Evolutionary conservation across 2,329 filamentous ascomycete genomes (phyloP), one percentile per base, ranked within the genome.

Genomic region (Podosphaera leucotricha): DNA sequence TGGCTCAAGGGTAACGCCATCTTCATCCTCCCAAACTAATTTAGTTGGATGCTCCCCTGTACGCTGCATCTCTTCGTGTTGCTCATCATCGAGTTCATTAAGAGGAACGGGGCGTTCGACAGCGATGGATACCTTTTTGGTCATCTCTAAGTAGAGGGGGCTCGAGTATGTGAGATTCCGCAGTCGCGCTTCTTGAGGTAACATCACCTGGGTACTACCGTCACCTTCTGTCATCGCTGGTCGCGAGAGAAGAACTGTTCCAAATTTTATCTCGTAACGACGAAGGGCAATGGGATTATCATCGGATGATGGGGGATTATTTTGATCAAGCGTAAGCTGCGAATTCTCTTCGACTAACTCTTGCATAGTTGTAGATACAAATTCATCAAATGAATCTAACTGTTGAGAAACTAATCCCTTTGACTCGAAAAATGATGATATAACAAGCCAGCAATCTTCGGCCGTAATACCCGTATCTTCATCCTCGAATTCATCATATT

Each of bases 391-490:
- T 0, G 92, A 98, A 60, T 95, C 87, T 49, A 95, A 77, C 66
- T 98, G 90, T 63, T 98, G 87, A 15, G 90, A 93, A 19, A 93
- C 90, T 26, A 98, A 71, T 56, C 90, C 87, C 64, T 95, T 98
- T 49, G 77, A 73, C 54, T 94, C 84, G 65, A 98, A 98, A 67
- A 94, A 95, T 8, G 90, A 81, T 46, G 82, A 85, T 60, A 98
- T 95, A 57, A 95, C 87, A 51, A 80, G 81, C 90, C 92, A 98
- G 67, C 85, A 94, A 64, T 98, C 92, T 66, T 95, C 90, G 48
- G 86, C 83, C 21, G 86, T 93, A 64, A 95, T 93, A 53, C 67
- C 67, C 47, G 70, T 65, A 49, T 77, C 72, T 49, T 80, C 76
- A 49, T 80, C 75, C 47, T 71, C 74, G 54, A 79, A 80, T 50